Conservation (phyloP, 371 early-diverging fungal species). For the Fennellomyces sp. region DNA sequence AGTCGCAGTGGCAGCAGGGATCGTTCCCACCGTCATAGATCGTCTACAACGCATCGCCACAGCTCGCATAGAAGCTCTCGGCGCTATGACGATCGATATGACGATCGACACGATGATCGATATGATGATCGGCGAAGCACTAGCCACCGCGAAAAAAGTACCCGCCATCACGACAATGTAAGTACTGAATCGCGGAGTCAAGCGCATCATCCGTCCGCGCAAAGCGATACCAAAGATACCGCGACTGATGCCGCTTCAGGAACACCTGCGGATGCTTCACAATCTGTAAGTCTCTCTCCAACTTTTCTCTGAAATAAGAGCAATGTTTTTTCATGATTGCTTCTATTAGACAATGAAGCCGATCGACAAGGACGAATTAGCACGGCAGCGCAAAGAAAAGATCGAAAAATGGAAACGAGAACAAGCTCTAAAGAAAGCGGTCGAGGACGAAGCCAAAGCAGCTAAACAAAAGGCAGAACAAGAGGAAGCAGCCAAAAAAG, state of each 20-base stretch:
- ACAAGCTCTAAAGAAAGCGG: constrained; percentile 54
- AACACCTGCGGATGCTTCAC: neutral
- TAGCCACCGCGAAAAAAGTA: neutral
- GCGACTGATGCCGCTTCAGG: constrained; percentile 9
- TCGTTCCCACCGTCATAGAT: constrained; percentile 34
- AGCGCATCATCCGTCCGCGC: constrained; percentile 17
- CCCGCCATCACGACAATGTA: constrained; percentile 36
- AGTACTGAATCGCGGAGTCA: constrained; percentile 42
- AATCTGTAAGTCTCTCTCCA: neutral
- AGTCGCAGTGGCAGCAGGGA: constrained; percentile 31
- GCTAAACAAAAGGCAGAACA: constrained; percentile 16
- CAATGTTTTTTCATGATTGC: neutral
- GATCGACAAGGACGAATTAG: constrained; percentile 59
- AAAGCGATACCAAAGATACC: neutral
- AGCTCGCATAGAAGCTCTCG: constrained; percentile 35
- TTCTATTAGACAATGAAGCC: constrained; percentile 1
- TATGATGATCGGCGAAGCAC: neutral
- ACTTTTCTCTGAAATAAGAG: neutral
- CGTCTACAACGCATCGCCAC: constrained; percentile 29
- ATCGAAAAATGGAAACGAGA: constrained; percentile 76
- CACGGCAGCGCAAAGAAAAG: constrained; percentile 68
- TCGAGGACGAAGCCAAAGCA: constrained; percentile 41
- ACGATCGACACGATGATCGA: constrained; percentile 18
- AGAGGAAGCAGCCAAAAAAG: constrained; percentile 21
- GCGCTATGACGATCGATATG: constrained; percentile 27